Evolutionary conservation across 208 protist genomes (phyloP).

Genomic region (Acanthamoeba castellanii): DNA sequence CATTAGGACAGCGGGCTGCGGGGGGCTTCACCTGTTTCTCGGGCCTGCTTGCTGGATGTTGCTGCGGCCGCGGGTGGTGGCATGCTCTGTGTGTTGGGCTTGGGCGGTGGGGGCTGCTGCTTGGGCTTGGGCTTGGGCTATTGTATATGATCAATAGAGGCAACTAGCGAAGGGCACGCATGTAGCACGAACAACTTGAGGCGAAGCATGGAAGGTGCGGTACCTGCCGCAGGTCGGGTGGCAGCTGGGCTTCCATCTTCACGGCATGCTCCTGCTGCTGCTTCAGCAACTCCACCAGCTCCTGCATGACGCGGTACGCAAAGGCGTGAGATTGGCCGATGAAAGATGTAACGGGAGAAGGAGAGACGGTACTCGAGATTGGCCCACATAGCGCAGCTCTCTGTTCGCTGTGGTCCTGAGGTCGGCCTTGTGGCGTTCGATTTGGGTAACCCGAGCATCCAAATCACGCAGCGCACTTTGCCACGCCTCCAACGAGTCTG

Average conservation of each 20-base stretch:
- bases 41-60: not conserved
- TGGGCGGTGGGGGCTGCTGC: not conserved
- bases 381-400: not conserved
- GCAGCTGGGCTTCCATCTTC: constrained; percentile 13
- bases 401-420: constrained; percentile 8
- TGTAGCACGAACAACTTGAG: not conserved
- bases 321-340: not conserved
- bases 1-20: not conserved
- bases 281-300: constrained; percentile 6
- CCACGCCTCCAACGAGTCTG: constrained; percentile 43
- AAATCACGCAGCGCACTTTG: not conserved
- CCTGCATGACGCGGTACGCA: not conserved
- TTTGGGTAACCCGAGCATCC: not conserved
- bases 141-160: not conserved
- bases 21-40: not conserved
- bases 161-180: no score
- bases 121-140: constrained; percentile 4
- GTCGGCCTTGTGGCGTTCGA: constrained; percentile 29
- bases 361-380: not conserved
- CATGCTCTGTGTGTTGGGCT: not conserved
- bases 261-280: constrained; percentile 20
- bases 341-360: not conserved
- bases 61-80: not conserved
- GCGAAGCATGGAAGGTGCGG: not conserved
- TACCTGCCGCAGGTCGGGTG: constrained; percentile 5